Percentiles rank a stretch among this genome's conserved stretches.
Evolutionary conservation across 1,284 basidiomycete species (phyloP).

Genomic region (Anthracocystis panici-leucophaei): DNA sequence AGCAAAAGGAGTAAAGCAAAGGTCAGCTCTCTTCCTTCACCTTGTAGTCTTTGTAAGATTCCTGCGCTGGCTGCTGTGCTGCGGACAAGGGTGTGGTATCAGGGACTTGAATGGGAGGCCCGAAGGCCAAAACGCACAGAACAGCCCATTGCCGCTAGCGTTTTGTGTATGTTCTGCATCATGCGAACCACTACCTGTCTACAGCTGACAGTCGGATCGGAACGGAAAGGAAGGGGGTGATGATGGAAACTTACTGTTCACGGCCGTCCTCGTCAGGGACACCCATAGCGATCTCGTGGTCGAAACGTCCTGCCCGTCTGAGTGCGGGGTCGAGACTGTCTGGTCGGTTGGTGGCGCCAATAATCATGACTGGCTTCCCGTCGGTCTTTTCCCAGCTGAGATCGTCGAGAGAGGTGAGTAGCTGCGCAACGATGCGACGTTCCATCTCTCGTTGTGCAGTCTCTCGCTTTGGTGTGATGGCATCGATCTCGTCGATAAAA

Average conservation of each 20-base stretch:
- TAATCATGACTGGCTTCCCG: conserved; percentile 82
- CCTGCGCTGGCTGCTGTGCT: conserved; percentile 3
- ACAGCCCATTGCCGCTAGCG: conserved; percentile 56
- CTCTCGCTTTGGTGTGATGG: conserved; percentile 96
- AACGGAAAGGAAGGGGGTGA: neutral
- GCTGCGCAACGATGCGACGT: conserved; percentile 93
- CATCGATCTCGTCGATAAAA: conserved; percentile 88
- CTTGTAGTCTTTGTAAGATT: no score
- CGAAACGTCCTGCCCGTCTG: conserved; percentile 91
- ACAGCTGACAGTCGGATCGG: neutral
- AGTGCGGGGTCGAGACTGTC: conserved; percentile 94
- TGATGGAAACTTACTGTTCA: conserved; percentile 77
- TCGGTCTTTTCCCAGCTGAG: conserved; percentile 84
- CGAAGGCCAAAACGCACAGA: conserved; percentile 51
- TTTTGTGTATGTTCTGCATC: conserved; percentile 50
- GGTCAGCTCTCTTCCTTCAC: conserved; percentile 15
- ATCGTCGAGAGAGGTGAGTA: conserved; percentile 95
- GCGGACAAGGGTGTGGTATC: conserved; percentile 25
- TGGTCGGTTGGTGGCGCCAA: conserved; percentile 94
- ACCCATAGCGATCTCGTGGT: conserved; percentile 97
- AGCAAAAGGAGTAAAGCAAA: neutral
- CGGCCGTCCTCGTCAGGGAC: conserved; percentile 83
- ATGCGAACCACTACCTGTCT: conserved; percentile 21
- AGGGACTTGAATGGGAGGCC: conserved; percentile 61
- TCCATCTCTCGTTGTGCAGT: conserved; percentile 95